A percentile compares a stretch with the other conserved stretches of the same genome.
These are phyloP conservation scores for Lachnellula cervina DNA, from an alignment of 2,329 filamentous ascomycete species.

Conservation along the genomic window DNA sequence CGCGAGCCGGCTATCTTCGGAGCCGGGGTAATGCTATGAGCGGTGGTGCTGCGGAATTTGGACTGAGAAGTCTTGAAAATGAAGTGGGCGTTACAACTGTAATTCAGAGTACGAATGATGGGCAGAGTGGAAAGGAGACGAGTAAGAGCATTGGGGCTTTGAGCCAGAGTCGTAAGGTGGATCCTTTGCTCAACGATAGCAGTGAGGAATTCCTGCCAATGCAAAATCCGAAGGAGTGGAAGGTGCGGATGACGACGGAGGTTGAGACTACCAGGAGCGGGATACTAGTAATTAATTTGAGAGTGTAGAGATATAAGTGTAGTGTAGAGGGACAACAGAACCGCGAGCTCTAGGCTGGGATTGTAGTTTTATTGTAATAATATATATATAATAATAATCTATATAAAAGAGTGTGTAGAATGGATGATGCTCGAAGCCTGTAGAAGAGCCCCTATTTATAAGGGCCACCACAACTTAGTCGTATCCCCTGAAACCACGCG, in stretches of 20 bases:
- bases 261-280: constrained; percentile 5
- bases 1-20: constrained; percentile 5
- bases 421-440: too few species aligned
- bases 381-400: too few species aligned
- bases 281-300: not conserved
- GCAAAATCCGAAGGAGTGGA: constrained; percentile 1
- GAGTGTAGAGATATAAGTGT: not conserved
- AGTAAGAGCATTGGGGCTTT: constrained; percentile 1
- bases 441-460: too few species aligned
- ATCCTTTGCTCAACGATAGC: constrained; percentile 9
- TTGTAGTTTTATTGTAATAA: too few species aligned
- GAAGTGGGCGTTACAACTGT: constrained; percentile 11
- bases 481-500: too few species aligned
- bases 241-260: constrained; percentile 11
- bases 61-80: constrained; percentile 9
- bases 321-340: not conserved
- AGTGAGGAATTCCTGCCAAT: constrained; percentile 11
- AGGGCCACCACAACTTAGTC: too few species aligned
- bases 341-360: too few species aligned
- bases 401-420: too few species aligned
- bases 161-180: constrained; percentile 6
- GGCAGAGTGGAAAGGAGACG: not conserved
- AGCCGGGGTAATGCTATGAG: constrained; percentile 2
- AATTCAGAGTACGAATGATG: constrained; percentile 6
- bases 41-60: constrained; percentile 2